A percentile compares a stretch with the other conserved stretches of the same genome.
Conservation (phyloP, 2,329 filamentous ascomycete species). For the Thermomyces lanuginosus region DNA sequence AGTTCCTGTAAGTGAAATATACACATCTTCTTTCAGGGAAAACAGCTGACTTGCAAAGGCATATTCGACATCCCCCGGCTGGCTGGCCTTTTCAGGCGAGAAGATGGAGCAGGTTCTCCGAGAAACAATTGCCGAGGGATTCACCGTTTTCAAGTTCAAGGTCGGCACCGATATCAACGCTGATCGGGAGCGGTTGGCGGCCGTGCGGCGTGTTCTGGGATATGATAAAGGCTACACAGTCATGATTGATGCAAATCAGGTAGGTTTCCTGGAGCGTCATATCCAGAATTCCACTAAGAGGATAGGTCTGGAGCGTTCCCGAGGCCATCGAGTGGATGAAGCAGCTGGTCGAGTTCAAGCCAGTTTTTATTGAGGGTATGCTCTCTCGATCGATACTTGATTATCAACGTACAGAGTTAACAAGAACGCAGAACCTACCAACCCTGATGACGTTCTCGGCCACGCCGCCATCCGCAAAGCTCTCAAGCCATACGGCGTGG, state of each 20-base stretch:
- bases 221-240: conserved; percentile 68
- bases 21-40: too few species aligned
- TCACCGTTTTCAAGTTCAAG: conserved; percentile 80
- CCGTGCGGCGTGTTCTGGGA: conserved; percentile 64
- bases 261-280: conserved; percentile 14
- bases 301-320: conserved; percentile 63
- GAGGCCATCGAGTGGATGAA: conserved; percentile 81
- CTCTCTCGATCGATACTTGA: too few species aligned
- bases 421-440: conserved; percentile 81
- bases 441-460: conserved; percentile 73
- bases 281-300: not conserved
- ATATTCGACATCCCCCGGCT: conserved; percentile 79
- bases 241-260: conserved; percentile 87
- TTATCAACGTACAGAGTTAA: too few species aligned
- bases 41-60: too few species aligned
- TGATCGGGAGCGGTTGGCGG: conserved; percentile 51
- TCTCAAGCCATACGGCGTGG: conserved; percentile 43
- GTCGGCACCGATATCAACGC: conserved; percentile 58
- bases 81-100: conserved; percentile 77
- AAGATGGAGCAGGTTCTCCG: conserved; percentile 63
- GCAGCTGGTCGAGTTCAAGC: conserved; percentile 59
- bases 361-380: conserved; percentile 87
- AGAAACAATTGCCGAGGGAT: conserved; percentile 61
- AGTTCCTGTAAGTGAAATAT: conserved; percentile 59
- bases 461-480: conserved; percentile 74